Evolutionary conservation across 2,329 filamentous ascomycete genomes (phyloP).

Genomic region (Catunica adiposa): DNA sequence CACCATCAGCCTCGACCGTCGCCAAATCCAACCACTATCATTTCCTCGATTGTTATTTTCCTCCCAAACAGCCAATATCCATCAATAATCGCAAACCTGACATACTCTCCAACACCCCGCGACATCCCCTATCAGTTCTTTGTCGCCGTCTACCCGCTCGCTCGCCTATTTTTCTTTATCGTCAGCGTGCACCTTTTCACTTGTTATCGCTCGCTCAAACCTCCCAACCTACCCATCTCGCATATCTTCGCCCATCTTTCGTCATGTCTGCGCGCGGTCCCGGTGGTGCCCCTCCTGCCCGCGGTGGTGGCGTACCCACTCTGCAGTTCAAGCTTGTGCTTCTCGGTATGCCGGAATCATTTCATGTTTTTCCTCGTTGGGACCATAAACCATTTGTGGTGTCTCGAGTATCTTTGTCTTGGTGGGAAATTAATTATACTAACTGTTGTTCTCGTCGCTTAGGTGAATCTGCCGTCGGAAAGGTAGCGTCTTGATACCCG

Average conservation of each 20-base stretch:
- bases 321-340: slow-evolving; percentile 98
- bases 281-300: slow-evolving; percentile 33
- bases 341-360: slow-evolving; percentile 45
- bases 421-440: slow-evolving; percentile 18
- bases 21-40: background rate
- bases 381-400: too few relatives aligned
- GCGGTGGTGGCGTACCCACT: slow-evolving; percentile 64
- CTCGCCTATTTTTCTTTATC: background rate
- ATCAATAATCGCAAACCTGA: slow-evolving; percentile 14
- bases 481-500: slow-evolving; percentile 38
- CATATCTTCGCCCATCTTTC: slow-evolving; percentile 17
- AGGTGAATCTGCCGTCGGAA: slow-evolving; percentile 96
- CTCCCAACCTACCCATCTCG: background rate
- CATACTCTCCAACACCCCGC: slow-evolving; percentile 3
- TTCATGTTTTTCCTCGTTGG: background rate
- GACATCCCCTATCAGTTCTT: background rate
- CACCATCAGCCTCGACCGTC: slow-evolving; percentile 1
- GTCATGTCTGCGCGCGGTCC: slow-evolving; percentile 68
- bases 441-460: slow-evolving; percentile 18
- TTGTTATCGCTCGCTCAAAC: background rate
- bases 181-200: background rate
- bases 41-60: background rate
- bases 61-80: background rate
- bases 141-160: background rate
- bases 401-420: too few relatives aligned